Evolutionary conservation across 164 flowering plant genomes (phyloP), one percentile per base, ranked within the genome.

Genomic region (Platanus orientalis): DNA sequence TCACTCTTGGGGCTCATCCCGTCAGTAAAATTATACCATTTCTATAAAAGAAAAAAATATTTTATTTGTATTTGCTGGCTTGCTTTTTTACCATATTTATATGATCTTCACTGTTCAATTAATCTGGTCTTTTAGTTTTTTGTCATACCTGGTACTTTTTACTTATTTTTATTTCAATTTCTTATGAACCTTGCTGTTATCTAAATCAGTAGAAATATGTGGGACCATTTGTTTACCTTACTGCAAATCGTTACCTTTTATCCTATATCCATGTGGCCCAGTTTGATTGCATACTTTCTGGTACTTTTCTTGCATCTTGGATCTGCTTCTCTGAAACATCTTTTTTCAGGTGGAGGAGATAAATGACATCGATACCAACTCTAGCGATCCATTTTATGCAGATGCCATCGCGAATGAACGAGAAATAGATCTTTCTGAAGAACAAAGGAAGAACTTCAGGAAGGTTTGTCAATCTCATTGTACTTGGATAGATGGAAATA

Each of bases 271-370:
- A 1, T 32, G 19, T 25, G 25, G 4, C 19, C n/a, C 32, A 4
- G 1, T 52, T 36, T 27, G 34, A 19, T 64, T 21, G 27, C 7
- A 14, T 6, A 16, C 3, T 45, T 54, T 17, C 42, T 64, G n/a
- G 14, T 44, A 1, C 1, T 36, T 16, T 0, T 13, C 24, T 28
- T 27, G 25, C 4, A 32, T 6, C 9, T 14, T 48, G 20, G 13
- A 55, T 69, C 44, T 19, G 50, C 27, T 28, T 49, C 50, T 56
- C 19, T 21, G 36, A 28, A 29, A 45, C n/a, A 48, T 23, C 2
- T 25, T 49, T 30, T 58, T 19, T 42, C 80, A 95, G 99, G 97
- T 95, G 63, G 99, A 95, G 76, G 99, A 95, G 80, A 95, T 95
- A 70, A 86, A 83, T 71, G 99, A 92, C 61, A 62, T 90, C 74